Evolutionary conservation across 139 green algal species (phyloP).

Genomic region (Limnomonas spitsbergensis): DNA sequence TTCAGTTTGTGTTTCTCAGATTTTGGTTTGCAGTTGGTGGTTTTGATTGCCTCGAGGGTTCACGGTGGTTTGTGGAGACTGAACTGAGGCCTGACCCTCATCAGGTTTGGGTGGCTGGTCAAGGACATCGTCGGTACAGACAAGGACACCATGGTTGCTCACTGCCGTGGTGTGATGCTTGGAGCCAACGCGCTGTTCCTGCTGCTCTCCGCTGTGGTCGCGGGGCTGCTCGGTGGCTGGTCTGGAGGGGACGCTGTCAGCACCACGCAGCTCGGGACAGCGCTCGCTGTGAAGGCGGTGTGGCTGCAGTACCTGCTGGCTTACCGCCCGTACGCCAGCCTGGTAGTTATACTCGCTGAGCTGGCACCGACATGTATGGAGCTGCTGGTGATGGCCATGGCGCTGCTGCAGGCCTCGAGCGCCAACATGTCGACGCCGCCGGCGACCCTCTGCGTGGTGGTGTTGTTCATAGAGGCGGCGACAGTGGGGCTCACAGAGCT

Average conservation of each 20-base stretch:
- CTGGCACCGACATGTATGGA: not conserved
- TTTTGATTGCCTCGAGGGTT: no score
- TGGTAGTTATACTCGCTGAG: not conserved
- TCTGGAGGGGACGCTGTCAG: not conserved
- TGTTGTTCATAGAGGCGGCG: not conserved
- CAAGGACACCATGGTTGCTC: not conserved
- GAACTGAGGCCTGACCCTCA: no score
- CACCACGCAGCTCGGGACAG: not conserved
- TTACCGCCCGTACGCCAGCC: not conserved
- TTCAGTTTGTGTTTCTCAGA: no score
- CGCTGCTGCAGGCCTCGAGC: not conserved
- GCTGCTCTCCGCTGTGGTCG: not conserved
- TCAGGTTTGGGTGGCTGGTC: not conserved
- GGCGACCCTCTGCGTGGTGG: not conserved
- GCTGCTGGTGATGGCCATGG: not conserved
- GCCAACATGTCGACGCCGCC: not conserved
- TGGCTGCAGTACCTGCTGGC: not conserved
- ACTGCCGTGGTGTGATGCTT: not conserved
- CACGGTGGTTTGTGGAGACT: no score
- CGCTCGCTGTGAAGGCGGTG: not conserved
- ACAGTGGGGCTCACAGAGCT: not conserved
- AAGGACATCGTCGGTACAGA: not conserved
- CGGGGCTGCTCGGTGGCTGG: not conserved
- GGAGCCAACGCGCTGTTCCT: not conserved
- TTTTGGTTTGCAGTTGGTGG: no score